Percentiles rank a stretch among this genome's conserved stretches.
These are phyloP conservation scores for Phylloporus arenicola DNA, from an alignment of 768 basidiomycete genomes.

Conservation along the genomic window DNA sequence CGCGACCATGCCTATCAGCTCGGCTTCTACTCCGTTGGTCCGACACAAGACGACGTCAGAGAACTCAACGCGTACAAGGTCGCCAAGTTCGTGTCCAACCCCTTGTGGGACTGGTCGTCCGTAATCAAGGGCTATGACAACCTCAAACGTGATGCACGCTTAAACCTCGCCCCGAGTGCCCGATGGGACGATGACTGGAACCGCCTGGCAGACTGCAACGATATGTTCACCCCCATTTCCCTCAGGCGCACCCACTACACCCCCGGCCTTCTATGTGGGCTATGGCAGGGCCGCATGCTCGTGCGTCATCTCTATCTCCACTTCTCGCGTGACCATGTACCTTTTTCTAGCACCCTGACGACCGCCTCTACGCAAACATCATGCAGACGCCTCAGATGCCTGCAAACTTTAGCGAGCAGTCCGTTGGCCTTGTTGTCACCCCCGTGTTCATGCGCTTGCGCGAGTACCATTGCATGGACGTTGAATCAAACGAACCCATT, in stretches of 20 bases:
- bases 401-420: slow-evolving; percentile 30
- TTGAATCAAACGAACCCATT: slow-evolving; percentile 30
- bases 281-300: slow-evolving; percentile 60
- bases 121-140: slow-evolving; percentile 15
- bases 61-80: slow-evolving; percentile 47
- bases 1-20: slow-evolving; percentile 25
- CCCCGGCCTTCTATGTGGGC: slow-evolving; percentile 48
- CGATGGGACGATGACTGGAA: slow-evolving; percentile 57
- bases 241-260: slow-evolving; percentile 37
- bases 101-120: slow-evolving; percentile 22
- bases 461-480: slow-evolving; percentile 48
- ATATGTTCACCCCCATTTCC: slow-evolving; percentile 28
- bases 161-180: slow-evolving; percentile 34
- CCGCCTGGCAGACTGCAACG: slow-evolving; percentile 43
- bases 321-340: not conserved
- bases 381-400: slow-evolving; percentile 23
- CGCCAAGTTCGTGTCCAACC: slow-evolving; percentile 26
- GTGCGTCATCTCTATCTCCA: slow-evolving; percentile 35
- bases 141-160: slow-evolving; percentile 20
- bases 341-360: slow-evolving; percentile 18
- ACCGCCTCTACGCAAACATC: slow-evolving; percentile 11
- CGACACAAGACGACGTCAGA: slow-evolving; percentile 54
- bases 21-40: slow-evolving; percentile 27
- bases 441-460: slow-evolving; percentile 56
- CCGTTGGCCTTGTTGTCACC: slow-evolving; percentile 35